A percentile compares a stretch with the other conserved stretches of the same genome.
phyloP scores from a whole-genome alignment of 805 yeast species.

The Candida berthetii region DNA sequence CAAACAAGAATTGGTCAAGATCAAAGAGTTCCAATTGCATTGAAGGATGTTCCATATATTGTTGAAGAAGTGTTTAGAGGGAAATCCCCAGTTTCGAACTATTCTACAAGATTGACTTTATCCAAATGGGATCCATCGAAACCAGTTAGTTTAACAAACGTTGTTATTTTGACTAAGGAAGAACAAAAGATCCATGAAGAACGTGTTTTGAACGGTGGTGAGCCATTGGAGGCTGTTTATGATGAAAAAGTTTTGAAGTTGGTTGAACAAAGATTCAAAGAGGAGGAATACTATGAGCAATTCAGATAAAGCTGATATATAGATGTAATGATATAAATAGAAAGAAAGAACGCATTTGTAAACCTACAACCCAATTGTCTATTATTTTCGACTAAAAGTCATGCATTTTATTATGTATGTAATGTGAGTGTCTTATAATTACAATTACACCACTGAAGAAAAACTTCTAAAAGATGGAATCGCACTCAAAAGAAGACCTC shows the following conservation, averaged over 20 bases:
- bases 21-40: conserved; percentile 69
- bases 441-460: conserved; percentile 22
- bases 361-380: too few relatives aligned
- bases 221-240: conserved; percentile 58
- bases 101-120: conserved; percentile 70
- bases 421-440: conserved; percentile 20
- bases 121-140: conserved; percentile 77
- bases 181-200: conserved; percentile 81
- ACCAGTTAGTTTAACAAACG: conserved; percentile 66
- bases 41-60: conserved; percentile 72
- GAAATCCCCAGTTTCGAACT: conserved; percentile 81
- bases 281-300: conserved; percentile 69
- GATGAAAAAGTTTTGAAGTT: conserved; percentile 46
- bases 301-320: conserved; percentile 37
- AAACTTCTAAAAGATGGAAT: too few relatives aligned
- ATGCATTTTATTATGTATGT: too few relatives aligned
- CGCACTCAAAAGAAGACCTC: conserved; percentile 56
- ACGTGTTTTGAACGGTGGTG: conserved; percentile 65
- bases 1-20: conserved; percentile 71
- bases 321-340: too few relatives aligned
- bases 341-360: too few relatives aligned
- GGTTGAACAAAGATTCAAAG: conserved; percentile 60
- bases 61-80: conserved; percentile 93
- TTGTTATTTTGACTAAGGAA: conserved; percentile 82
- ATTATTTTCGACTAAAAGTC: too few relatives aligned